These are phyloP conservation scores for Xylaria digitata DNA, from an alignment of 2,329 filamentous ascomycete genomes.

Conservation along the genomic window DNA sequence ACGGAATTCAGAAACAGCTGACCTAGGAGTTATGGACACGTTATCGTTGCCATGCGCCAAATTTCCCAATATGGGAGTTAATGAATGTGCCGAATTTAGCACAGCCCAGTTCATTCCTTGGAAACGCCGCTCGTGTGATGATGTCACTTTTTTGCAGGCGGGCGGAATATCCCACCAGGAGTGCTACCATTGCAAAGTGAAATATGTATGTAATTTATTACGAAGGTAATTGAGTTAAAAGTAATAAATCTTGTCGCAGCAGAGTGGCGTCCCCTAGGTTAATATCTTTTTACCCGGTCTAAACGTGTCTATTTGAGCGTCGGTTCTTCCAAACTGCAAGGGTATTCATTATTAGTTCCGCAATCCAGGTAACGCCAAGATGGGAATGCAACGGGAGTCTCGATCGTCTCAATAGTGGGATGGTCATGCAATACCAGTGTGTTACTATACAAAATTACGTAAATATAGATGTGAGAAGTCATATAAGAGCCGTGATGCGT, in stretches of 20 bases:
- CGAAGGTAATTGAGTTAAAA: not conserved
- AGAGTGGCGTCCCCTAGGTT: not conserved
- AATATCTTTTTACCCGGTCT: constrained; percentile 30
- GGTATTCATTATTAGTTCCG: not conserved
- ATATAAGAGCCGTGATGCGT: constrained; percentile 40
- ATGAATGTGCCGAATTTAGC: constrained; percentile 10
- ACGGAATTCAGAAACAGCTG: not conserved
- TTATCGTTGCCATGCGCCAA: constrained; percentile 13
- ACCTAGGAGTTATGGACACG: constrained; percentile 26
- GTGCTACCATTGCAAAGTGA: not conserved
- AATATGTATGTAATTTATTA: not conserved
- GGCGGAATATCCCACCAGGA: not conserved
- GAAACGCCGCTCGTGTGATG: not conserved
- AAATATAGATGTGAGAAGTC: constrained; percentile 13
- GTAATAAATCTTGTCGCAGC: not conserved
- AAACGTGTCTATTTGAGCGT: constrained; percentile 12
- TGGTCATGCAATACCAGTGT: not conserved
- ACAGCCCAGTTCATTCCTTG: not conserved
- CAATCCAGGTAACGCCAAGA: constrained; percentile 1
- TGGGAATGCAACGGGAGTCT: not conserved
- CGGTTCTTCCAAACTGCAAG: constrained; percentile 13
- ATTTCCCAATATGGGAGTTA: constrained; percentile 16
- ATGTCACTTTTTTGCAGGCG: not conserved
- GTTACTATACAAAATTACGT: constrained; percentile 35
- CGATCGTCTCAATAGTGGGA: not conserved